phyloP scores from a whole-genome alignment of 495 filamentous ascomycete species.

The Penicillium longicatenatum region DNA sequence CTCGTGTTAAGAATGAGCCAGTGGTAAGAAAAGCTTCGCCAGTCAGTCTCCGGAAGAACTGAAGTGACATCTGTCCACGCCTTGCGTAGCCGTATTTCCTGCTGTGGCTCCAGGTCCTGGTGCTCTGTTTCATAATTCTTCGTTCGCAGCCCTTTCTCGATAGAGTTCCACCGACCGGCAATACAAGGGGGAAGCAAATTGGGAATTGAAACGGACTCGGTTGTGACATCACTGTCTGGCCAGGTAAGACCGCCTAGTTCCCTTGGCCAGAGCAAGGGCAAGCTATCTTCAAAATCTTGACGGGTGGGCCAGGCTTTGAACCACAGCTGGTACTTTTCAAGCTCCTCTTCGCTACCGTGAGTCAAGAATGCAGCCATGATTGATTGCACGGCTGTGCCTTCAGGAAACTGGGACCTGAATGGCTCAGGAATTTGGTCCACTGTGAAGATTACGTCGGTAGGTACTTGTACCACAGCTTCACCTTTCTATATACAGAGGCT shows the following conservation, averaged over 20 bases:
- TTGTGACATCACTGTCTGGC: constrained; percentile 13
- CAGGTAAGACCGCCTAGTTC: constrained; percentile 29
- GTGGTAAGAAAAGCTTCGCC: constrained; percentile 62
- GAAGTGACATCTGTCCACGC: constrained; percentile 59
- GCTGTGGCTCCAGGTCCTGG: constrained; percentile 59
- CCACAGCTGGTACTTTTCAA: constrained; percentile 56
- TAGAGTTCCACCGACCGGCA: constrained; percentile 37
- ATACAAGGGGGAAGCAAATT: constrained; percentile 45
- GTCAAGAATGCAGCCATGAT: constrained; percentile 71
- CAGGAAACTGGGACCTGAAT: constrained; percentile 44
- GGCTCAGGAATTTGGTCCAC: constrained; percentile 56
- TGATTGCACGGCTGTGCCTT: constrained; percentile 63
- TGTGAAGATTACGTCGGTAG: constrained; percentile 63
- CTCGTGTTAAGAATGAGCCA: constrained; percentile 87
- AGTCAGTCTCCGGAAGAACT: constrained; percentile 54
- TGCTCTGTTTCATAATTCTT: constrained; percentile 39
- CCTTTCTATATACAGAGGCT: constrained; percentile 18
- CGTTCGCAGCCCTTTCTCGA: constrained; percentile 21
- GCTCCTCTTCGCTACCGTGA: constrained; percentile 39
- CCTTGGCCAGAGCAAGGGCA: constrained; percentile 71
- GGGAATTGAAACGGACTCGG: background rate
- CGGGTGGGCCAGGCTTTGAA: constrained; percentile 65
- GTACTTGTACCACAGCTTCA: constrained; percentile 47
- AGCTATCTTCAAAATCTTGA: constrained; percentile 57
- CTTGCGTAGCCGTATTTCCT: constrained; percentile 60